phyloP scores from a whole-genome alignment of 2,329 filamentous ascomycete genomes.

The Pyrenophora graminea region DNA sequence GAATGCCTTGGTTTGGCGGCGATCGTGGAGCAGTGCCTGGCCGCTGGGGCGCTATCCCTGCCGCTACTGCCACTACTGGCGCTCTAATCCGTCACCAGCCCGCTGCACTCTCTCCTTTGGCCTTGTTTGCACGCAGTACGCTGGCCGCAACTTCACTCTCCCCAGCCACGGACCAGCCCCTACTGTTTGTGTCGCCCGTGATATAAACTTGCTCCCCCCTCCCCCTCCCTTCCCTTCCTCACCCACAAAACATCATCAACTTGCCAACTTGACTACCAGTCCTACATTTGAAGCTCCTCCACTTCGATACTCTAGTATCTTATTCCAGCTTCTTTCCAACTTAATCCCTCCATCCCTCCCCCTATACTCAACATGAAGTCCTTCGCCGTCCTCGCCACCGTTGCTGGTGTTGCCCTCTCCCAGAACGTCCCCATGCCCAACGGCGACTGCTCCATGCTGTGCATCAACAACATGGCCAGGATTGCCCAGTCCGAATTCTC shows the following conservation, averaged over 20 bases:
- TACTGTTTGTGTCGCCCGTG: conserved; percentile 5
- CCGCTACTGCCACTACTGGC: conserved; percentile 6
- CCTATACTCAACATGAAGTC: conserved; percentile 45
- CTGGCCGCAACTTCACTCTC: conserved; percentile 14
- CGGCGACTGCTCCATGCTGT: conserved; percentile 45
- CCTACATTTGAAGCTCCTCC: conserved; percentile 14
- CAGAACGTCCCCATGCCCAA: conserved; percentile 31
- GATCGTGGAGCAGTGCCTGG: conserved; percentile 20
- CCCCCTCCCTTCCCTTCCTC: conserved; percentile 3
- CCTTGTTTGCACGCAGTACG: conserved; percentile 9
- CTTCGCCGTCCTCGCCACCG: conserved; percentile 41
- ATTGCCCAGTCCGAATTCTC: conserved; percentile 47
- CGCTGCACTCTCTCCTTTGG: conserved; percentile 4
- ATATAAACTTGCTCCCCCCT: conserved; percentile 24
- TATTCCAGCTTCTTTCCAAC: conserved; percentile 16
- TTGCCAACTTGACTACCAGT: conserved; percentile 14
- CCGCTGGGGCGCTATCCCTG: conserved; percentile 18
- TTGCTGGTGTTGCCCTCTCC: conserved; percentile 41
- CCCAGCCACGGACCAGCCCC: conserved; percentile 22
- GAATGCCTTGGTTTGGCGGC: conserved; percentile 18
- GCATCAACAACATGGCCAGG: conserved; percentile 53
- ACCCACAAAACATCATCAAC: conserved; percentile 15
- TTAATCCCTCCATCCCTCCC: conserved; percentile 22
- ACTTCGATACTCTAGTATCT: conserved; percentile 15
- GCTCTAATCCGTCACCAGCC: conserved; percentile 15